Evolutionary conservation across 345 rosid genomes (phyloP).

Genomic region (Ailanthus altissimus): DNA sequence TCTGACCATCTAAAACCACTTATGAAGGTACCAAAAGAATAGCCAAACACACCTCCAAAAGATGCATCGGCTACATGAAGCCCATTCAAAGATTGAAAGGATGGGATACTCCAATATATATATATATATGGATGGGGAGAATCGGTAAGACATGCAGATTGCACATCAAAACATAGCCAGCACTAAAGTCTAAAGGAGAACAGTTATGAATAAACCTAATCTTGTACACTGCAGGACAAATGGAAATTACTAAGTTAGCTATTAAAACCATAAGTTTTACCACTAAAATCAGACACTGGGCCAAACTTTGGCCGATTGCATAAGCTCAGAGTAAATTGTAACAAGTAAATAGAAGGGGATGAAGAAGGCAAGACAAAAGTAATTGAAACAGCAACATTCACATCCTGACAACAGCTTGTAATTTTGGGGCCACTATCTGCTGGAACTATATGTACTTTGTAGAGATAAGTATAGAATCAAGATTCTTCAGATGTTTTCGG

Average conservation of each 20-base stretch:
- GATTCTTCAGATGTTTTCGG: conserved; percentile 19
- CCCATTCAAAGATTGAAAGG: not conserved
- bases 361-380: not conserved
- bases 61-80: not conserved
- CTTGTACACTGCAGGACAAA: conserved; percentile 21
- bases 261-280: conserved; percentile 15
- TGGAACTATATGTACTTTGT: conserved; percentile 25
- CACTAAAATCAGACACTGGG: conserved; percentile 20
- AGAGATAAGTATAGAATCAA: conserved; percentile 22
- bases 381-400: conserved; percentile 1
- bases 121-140: not conserved
- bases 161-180: not conserved
- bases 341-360: not conserved
- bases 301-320: conserved; percentile 13
- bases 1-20: not conserved
- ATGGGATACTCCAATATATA: not conserved
- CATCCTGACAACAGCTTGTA: conserved; percentile 27
- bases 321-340: conserved; percentile 22
- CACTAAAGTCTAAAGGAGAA: not conserved
- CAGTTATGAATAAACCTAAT: conserved; percentile 19
- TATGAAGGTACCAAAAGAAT: fast-evolving
- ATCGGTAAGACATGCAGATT: not conserved
- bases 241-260: conserved; percentile 12
- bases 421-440: conserved; percentile 23
- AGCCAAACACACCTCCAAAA: not conserved